Evolutionary conservation across 768 basidiomycete species (phyloP).

Genomic region (Infundibulicybe gibba): DNA sequence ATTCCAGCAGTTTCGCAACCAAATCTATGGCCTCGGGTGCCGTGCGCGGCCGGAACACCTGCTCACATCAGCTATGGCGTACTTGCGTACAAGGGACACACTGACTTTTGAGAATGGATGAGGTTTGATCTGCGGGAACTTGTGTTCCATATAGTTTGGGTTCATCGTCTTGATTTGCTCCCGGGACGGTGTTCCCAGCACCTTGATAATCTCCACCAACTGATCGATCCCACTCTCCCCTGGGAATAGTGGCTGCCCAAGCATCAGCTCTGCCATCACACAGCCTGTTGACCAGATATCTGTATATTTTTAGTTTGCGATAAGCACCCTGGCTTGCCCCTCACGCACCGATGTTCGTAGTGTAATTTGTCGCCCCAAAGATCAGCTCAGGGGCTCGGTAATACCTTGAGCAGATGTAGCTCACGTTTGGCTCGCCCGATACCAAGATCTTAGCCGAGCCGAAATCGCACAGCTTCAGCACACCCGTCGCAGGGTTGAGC

Average conservation of each 20-base stretch:
- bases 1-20: constrained; percentile 92
- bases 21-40: constrained; percentile 94
- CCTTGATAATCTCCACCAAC: constrained; percentile 99
- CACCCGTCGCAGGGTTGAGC: constrained; percentile 93
- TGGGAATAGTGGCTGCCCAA: constrained; percentile 98
- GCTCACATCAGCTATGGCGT: constrained; percentile 7
- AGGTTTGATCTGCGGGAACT: constrained; percentile 99
- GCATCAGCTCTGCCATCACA: constrained; percentile 99
- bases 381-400: constrained; percentile 99
- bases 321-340: too few relatives aligned
- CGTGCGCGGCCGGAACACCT: constrained; percentile 98
- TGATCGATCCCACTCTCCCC: constrained; percentile 99
- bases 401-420: constrained; percentile 99
- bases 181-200: constrained; percentile 94
- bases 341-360: constrained; percentile 91
- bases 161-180: constrained; percentile 99
- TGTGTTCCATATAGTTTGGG: constrained; percentile 99
- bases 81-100: constrained; percentile 5
- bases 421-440: constrained; percentile 97
- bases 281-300: constrained; percentile 99
- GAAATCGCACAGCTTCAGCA: constrained; percentile 98
- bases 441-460: constrained; percentile 98
- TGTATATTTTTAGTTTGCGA: constrained; percentile 20
- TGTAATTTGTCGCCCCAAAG: constrained; percentile 99
- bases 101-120: constrained; percentile 95